Conservation (phyloP, 2,329 filamentous ascomycete genomes). For the Neonectria neomacrospora region DNA sequence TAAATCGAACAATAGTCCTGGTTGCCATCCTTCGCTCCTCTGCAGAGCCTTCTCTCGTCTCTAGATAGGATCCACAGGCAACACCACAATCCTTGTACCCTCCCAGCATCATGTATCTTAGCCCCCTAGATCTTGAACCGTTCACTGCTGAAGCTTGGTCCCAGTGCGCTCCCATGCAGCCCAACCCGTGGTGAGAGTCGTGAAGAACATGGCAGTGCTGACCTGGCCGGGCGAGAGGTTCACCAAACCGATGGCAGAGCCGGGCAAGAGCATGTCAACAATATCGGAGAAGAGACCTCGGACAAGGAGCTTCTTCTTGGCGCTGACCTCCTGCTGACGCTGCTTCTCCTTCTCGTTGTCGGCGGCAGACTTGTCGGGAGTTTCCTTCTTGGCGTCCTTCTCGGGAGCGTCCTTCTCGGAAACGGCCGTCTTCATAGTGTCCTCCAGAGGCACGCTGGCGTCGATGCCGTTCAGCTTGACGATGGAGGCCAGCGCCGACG, state of each 20-base stretch:
- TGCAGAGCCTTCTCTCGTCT: neutral
- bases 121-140: neutral
- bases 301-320: conserved; percentile 52
- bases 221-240: conserved; percentile 62
- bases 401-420: conserved; percentile 31
- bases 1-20: neutral
- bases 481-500: conserved; percentile 58
- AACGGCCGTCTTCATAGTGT: conserved; percentile 29
- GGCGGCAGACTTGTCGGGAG: conserved; percentile 30
- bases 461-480: conserved; percentile 54
- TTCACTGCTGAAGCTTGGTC: conserved; percentile 35
- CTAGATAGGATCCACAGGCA: conserved; percentile 1
- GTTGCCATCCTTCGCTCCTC: neutral
- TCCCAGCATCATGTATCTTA: neutral
- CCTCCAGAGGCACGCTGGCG: conserved; percentile 39
- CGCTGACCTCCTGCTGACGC: conserved; percentile 49
- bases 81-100: conserved; percentile 4
- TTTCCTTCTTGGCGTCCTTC: conserved; percentile 28
- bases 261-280: conserved; percentile 72
- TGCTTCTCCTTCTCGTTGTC: conserved; percentile 48
- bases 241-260: conserved; percentile 70
- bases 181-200: conserved; percentile 68
- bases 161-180: conserved; percentile 70
- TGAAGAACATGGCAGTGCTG: conserved; percentile 68
- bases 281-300: conserved; percentile 65